Base-by-base conservation (phyloP, 805 yeast species). In the Yamadazyma insecticola region DNA sequence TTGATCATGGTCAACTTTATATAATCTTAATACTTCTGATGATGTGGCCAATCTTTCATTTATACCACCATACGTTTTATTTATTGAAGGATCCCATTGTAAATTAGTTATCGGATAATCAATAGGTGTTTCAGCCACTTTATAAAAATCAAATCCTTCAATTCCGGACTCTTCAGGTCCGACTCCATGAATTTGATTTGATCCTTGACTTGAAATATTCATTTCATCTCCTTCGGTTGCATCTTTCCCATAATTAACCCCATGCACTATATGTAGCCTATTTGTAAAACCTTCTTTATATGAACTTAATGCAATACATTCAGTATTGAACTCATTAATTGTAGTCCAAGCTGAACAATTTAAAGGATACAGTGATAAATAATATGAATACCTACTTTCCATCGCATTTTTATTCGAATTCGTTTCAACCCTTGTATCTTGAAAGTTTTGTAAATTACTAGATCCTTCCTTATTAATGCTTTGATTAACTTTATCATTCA, bases 261-360 rank as follows among this genome's bases (percentile, higher is more conserved):
- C 65, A 34, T 50, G 62, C 6, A 57, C 41, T 13, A 81, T 55
- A 47, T 77, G 78, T 16, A 88, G 52, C 42, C 74, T 74, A 56
- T 89, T 89, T 24, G 68, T 62, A 16, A 76, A 63, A 30, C 86
- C 95, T 53, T 89, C 97, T 36, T 83, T 73, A 51, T 78, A 86
- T 0, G 95, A 73, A n/a, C 80, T 70, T n/a, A 81, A 51, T 0
- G 86, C 92, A 6, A 84, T 55, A 28, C 68, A 60, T 6, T 77
- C 78, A 8, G 48, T 37, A 2, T 63, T 64, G 3, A 25, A 44
- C 13, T 43, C 47, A 5, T 45, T 38, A 13, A 48, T 27, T 16
- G 35, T 35, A 5, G 39, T 39, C 69, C 70, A 63, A 45, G 57
- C 67, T 4, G 58, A 48, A 25, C 64, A 51, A 37, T 50, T 60